Conservation (phyloP, 306 rosid species). For the Echinosophora koreensis region DNA sequence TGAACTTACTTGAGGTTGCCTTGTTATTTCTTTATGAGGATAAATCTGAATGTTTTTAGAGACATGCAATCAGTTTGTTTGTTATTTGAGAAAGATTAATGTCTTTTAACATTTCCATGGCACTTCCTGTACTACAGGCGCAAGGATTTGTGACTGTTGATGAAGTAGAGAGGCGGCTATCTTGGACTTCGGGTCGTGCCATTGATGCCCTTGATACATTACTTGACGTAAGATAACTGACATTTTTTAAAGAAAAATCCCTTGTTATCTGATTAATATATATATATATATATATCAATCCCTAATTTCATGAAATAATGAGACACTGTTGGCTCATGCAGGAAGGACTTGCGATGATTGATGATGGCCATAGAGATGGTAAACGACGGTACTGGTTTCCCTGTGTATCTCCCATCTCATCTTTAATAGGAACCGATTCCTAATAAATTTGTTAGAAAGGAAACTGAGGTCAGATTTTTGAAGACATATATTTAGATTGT, state of each 20-base stretch:
- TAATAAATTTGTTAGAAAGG: slow-evolving; percentile 33
- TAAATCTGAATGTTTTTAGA: neutral
- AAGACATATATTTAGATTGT: slow-evolving; percentile 26
- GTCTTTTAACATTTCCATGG: slow-evolving; percentile 33
- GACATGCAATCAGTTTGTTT: slow-evolving; percentile 18
- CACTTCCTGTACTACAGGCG: slow-evolving; percentile 57
- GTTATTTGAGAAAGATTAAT: neutral
- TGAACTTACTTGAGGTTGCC: slow-evolving; percentile 8
- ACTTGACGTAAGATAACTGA: slow-evolving; percentile 67
- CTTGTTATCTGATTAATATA: neutral
- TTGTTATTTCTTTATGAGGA: slow-evolving; percentile 18
- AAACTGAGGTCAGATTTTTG: slow-evolving; percentile 36
- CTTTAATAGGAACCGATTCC: slow-evolving; percentile 60
- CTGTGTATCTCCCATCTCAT: slow-evolving; percentile 82
- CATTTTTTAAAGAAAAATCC: neutral
- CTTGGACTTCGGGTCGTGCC: slow-evolving; percentile 92
- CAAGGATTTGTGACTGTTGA: slow-evolving; percentile 88
- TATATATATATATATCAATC: slow-evolving; percentile 3
- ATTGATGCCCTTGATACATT: slow-evolving; percentile 91
- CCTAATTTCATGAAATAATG: slow-evolving; percentile 34
- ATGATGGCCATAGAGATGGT: slow-evolving; percentile 94
- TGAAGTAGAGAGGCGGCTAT: slow-evolving; percentile 83
- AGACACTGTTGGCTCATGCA: slow-evolving; percentile 48
- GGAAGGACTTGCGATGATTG: slow-evolving; percentile 99
- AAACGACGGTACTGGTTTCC: slow-evolving; percentile 92